These are phyloP conservation scores for Syzygium aromaticum DNA, from an alignment of 345 rosid genomes.

Conservation along the genomic window DNA sequence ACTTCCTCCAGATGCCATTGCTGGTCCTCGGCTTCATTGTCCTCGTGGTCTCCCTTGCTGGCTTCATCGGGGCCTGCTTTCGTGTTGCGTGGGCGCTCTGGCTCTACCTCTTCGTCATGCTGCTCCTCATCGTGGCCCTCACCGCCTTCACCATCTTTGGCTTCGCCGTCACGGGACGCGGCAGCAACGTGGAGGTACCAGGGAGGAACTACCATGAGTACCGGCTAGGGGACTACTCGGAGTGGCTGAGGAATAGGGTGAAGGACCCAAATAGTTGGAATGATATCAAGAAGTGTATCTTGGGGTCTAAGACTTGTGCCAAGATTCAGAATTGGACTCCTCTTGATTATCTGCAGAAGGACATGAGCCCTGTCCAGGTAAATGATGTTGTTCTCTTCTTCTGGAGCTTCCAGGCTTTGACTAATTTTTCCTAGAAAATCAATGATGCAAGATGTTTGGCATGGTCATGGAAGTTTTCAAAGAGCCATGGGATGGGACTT, in stretches of 20 bases:
- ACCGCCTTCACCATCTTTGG: slow-evolving; percentile 78
- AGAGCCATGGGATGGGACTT: background rate
- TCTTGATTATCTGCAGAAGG: slow-evolving; percentile 55
- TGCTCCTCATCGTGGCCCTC: slow-evolving; percentile 50
- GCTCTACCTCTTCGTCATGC: slow-evolving; percentile 79
- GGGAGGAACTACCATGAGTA: slow-evolving; percentile 77
- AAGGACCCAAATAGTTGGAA: slow-evolving; percentile 56
- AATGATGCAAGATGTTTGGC: background rate
- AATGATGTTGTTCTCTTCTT: background rate
- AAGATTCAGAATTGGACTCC: slow-evolving; percentile 68
- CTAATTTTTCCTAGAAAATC: background rate
- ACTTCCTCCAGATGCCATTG: slow-evolving; percentile 82
- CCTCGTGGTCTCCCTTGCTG: slow-evolving; percentile 77
- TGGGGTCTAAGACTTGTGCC: slow-evolving; percentile 69
- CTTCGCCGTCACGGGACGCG: slow-evolving; percentile 67
- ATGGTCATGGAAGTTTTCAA: background rate
- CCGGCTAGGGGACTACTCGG: slow-evolving; percentile 59
- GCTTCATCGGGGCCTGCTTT: slow-evolving; percentile 90
- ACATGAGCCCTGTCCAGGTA: slow-evolving; percentile 81
- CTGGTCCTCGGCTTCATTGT: slow-evolving; percentile 65
- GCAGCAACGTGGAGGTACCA: slow-evolving; percentile 57
- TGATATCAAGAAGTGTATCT: slow-evolving; percentile 60
- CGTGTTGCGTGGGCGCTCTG: slow-evolving; percentile 87
- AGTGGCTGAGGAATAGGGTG: slow-evolving; percentile 69
- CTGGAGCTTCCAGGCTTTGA: background rate